Base-by-base conservation (phyloP, 1,139 yeast species). In the Hemisphaericaspora lyxosophila region DNA sequence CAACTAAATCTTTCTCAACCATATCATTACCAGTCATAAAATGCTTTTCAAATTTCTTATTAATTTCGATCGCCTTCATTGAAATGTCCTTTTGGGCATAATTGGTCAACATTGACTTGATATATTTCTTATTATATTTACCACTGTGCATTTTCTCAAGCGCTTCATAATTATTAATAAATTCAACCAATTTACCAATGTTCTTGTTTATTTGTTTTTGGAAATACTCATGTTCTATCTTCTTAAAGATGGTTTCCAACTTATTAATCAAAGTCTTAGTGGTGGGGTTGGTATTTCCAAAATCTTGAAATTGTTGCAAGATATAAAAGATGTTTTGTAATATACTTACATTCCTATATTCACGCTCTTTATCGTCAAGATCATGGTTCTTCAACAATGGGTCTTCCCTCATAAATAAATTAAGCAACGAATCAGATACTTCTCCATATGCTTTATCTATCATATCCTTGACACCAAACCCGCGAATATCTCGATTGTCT, bases 301-400 rank as follows among this genome's bases (percentile, higher is more conserved):
- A 55, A 7, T 58, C 57, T 5, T 59, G 55, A 34, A 78, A 59
- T 35, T 75, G 78, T 42, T 81, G 85, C 29, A 70, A 59, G 26
- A 84, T 59, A 57, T 77, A 76, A 51, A 77, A 75, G 49, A 80
- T 70, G 53, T 86, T 86, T 48, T 82, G 82, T 34, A 85, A 64
- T 49, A 83, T 68, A 39, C 81, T 73, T 19, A 84, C 73, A 48
- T 79, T 78, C 42, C 81, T 68, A 50, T 78, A 71, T 25, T 76
- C 73, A 45, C 73, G 63, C 46, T 79, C 85, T 54, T 78, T 78
- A 42, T 80, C 85, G 44, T 73, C 76, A 41, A 73, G 73, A 29
- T 68, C 71, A 44, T 63, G 64, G 41, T 59, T 67, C 49, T 70
- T 71, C 48, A 70, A 60, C 33, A 71, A 55, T 8, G 75, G 76